phyloP scores from a whole-genome alignment of 2,329 filamentous ascomycete genomes.

The Diaporthe amygdali region DNA sequence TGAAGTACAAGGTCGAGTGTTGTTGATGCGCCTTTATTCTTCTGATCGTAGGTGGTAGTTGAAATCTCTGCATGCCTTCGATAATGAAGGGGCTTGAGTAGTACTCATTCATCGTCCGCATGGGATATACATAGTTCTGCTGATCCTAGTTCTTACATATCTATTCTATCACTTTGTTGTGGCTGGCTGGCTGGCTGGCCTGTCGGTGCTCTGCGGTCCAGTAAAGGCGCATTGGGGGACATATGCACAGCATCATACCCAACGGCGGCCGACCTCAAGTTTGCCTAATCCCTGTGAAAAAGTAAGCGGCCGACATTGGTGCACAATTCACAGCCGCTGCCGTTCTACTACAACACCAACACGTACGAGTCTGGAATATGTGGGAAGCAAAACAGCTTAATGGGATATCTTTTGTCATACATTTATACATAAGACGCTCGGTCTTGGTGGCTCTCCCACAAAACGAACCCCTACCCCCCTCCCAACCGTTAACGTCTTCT shows the following conservation, averaged over 20 bases:
- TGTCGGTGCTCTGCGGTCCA: no score
- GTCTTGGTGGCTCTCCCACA: conserved; percentile 11
- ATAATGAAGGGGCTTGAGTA: no score
- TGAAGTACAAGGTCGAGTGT: no score
- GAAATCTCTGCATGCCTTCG: no score
- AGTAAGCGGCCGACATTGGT: neutral
- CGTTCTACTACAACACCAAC: neutral
- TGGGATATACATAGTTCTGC: no score
- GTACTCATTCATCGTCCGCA: no score
- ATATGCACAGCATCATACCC: neutral
- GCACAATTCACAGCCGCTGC: neutral
- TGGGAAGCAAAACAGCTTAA: conserved; percentile 1
- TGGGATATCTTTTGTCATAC: conserved; percentile 26
- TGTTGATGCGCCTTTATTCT: no score
- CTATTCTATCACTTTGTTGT: no score
- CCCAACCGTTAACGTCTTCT: neutral
- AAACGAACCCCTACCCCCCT: neutral
- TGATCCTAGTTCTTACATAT: no score
- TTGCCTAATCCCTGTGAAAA: neutral
- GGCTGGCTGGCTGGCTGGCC: no score
- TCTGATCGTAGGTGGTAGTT: no score
- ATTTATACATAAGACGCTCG: conserved; percentile 25
- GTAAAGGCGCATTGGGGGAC: neutral
- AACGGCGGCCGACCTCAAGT: neutral
- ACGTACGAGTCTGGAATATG: neutral